phyloP scores from a whole-genome alignment of 345 rosid species.

The Eucalyptus marginata region DNA sequence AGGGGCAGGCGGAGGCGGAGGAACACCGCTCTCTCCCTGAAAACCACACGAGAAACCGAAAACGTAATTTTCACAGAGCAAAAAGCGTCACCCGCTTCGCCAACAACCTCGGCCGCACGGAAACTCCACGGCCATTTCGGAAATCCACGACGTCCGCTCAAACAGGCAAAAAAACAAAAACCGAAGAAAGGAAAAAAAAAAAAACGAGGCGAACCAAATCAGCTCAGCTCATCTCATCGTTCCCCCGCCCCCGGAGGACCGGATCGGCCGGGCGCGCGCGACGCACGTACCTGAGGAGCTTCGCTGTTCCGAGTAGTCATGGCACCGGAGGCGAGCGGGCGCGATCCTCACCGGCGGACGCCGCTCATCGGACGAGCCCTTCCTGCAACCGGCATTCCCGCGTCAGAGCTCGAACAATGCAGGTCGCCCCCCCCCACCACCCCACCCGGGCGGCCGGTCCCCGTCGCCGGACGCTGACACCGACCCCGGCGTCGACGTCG shows the following conservation, averaged over 20 bases:
- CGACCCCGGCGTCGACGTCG: not conserved
- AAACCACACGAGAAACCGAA: not conserved
- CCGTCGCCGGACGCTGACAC: not conserved
- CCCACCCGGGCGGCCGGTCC: too few relatives aligned
- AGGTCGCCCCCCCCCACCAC: not conserved
- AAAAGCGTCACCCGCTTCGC: not conserved
- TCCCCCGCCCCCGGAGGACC: not conserved
- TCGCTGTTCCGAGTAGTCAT: constrained; percentile 49
- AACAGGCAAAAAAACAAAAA: not conserved
- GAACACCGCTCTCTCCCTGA: constrained; percentile 30
- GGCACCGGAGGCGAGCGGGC: not conserved
- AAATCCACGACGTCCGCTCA: not conserved
- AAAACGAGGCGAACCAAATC: not conserved
- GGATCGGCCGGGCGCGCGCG: not conserved
- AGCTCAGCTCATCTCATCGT: not conserved
- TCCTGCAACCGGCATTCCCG: not conserved
- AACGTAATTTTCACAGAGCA: not conserved
- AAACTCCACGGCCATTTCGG: not conserved
- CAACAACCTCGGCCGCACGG: not conserved
- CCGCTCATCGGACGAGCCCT: not conserved
- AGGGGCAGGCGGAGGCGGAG: constrained; percentile 12
- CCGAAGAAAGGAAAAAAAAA: not conserved
- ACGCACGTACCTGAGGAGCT: constrained; percentile 13
- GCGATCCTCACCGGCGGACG: not conserved
- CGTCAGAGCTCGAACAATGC: not conserved